phyloP scores from a whole-genome alignment of 2,329 filamentous ascomycete genomes.

The Cytospora paraplurivora region DNA sequence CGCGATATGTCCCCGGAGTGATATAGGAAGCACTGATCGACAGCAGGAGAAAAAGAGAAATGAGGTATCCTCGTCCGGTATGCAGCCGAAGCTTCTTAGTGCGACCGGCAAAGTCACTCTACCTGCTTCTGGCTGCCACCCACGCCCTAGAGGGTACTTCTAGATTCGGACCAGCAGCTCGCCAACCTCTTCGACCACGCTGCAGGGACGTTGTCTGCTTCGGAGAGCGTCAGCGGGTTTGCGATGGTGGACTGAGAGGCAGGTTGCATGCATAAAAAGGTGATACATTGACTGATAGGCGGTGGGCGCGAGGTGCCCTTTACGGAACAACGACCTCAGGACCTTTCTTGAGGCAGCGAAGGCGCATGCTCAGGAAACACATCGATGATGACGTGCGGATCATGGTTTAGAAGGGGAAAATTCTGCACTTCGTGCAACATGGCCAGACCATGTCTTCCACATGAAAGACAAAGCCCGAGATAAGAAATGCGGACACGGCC shows the following conservation, averaged over 20 bases:
- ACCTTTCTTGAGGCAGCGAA: constrained; percentile 9
- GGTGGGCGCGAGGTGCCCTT: neutral
- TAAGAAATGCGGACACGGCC: constrained; percentile 23
- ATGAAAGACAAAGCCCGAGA: constrained; percentile 22
- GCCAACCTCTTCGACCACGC: constrained; percentile 8
- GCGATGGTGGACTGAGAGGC: constrained; percentile 9
- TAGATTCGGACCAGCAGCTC: constrained; percentile 16
- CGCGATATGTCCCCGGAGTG: constrained; percentile 1
- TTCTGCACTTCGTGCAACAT: constrained; percentile 23
- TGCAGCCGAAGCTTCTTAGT: constrained; percentile 9
- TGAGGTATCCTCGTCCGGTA: constrained; percentile 25
- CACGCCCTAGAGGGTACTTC: constrained; percentile 15
- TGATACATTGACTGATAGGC: neutral
- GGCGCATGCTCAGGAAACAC: constrained; percentile 5
- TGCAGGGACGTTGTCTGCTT: constrained; percentile 15
- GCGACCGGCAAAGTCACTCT: constrained; percentile 22
- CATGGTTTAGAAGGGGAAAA: constrained; percentile 15
- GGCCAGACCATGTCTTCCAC: constrained; percentile 14
- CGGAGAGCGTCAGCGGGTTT: constrained; percentile 22
- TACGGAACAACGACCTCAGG: constrained; percentile 17
- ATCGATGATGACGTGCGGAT: neutral
- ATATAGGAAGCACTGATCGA: constrained; percentile 2
- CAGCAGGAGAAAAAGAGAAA: constrained; percentile 17
- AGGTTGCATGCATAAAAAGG: constrained; percentile 9
- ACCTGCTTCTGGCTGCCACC: constrained; percentile 22